These are phyloP conservation scores for Mentha longifolia DNA, from an alignment of 257 asterid species.

Conservation along the genomic window DNA sequence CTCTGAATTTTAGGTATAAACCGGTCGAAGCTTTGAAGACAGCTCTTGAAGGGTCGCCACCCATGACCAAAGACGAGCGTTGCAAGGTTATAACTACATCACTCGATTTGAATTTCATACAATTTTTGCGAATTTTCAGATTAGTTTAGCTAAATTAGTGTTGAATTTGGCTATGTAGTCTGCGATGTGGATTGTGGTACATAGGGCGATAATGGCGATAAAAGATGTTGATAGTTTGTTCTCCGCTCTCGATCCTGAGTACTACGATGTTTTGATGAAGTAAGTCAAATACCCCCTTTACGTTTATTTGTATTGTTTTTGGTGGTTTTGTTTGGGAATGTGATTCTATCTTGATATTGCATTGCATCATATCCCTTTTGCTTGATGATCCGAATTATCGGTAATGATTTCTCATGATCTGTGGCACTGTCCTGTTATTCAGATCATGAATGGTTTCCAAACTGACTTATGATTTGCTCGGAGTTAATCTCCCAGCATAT, in stretches of 20 bases:
- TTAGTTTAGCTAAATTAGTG: conserved; percentile 10
- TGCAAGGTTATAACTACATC: conserved; percentile 66
- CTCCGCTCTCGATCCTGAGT: conserved; percentile 87
- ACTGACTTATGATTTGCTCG: too few relatives aligned
- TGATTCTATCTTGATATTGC: conserved; percentile 23
- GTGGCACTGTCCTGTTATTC: neutral
- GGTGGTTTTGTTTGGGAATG: conserved; percentile 12
- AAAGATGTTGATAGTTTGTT: conserved; percentile 93
- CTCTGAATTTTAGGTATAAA: conserved; percentile 63
- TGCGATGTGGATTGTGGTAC: conserved; percentile 97
- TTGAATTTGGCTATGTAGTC: conserved; percentile 56
- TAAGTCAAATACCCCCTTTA: conserved; percentile 38
- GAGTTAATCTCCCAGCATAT: neutral
- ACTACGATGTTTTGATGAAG: conserved; percentile 98
- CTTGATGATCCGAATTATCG: neutral
- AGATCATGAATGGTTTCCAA: neutral
- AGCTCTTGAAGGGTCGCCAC: conserved; percentile 96
- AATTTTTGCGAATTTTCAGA: neutral
- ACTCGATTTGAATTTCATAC: neutral
- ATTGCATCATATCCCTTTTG: conserved; percentile 10
- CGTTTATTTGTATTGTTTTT: neutral
- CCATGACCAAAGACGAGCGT: conserved; percentile 91
- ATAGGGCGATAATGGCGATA: conserved; percentile 97
- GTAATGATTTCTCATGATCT: neutral
- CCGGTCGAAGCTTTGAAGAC: conserved; percentile 99